Evolutionary conservation across 805 yeast species (phyloP).

Genomic region (Candida krabiensis): DNA sequence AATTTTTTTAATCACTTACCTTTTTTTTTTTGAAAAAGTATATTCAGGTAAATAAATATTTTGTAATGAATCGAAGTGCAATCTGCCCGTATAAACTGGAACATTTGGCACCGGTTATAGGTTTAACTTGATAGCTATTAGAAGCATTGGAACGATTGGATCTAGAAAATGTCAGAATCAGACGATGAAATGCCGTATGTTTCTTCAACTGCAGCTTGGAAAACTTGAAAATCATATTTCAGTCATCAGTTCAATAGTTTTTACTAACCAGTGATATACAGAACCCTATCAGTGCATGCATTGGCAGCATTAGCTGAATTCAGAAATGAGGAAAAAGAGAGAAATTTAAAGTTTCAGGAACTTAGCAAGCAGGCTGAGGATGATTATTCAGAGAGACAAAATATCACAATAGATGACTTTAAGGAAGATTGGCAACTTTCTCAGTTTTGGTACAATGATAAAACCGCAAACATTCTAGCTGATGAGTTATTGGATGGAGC

Average conservation of each 20-base stretch:
- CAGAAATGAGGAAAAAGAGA: constrained; percentile 57
- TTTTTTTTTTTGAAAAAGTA: neutral
- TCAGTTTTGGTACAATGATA: constrained; percentile 85
- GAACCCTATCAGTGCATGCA: constrained; percentile 48
- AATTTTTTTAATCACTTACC: constrained; percentile 6
- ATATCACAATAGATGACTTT: constrained; percentile 60
- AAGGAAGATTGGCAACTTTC: constrained; percentile 94
- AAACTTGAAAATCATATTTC: no score
- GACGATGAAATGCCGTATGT: constrained; percentile 32
- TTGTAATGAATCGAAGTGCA: no score
- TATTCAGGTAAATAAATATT: neutral
- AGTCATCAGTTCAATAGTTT: neutral
- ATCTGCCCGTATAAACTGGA: no score
- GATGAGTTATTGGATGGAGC: constrained; percentile 77
- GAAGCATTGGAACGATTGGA: no score
- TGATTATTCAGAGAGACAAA: constrained; percentile 38
- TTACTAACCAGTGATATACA: constrained; percentile 10
- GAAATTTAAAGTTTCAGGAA: constrained; percentile 54
- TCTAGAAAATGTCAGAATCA: constrained; percentile 18
- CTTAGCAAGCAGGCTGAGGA: constrained; percentile 60
- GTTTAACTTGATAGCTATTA: no score
- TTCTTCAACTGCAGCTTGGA: neutral
- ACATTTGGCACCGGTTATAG: no score
- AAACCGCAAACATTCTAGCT: constrained; percentile 68
- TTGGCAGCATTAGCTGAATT: constrained; percentile 65